Base-by-base conservation (phyloP, 2,329 filamentous ascomycete species). In the Penicillium sp. region DNA sequence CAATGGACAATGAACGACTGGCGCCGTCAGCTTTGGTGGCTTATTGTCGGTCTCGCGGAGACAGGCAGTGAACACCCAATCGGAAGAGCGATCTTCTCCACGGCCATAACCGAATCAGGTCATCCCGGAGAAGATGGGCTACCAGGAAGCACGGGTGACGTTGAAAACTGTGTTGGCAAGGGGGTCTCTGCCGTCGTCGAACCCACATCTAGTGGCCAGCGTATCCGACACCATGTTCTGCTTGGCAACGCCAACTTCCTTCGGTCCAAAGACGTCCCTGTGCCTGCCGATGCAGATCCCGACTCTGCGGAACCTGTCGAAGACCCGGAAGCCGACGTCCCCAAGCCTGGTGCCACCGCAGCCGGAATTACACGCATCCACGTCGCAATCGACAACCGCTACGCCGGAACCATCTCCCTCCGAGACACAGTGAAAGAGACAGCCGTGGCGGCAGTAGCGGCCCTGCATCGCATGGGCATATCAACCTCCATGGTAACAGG, bases 41-140 rank as follows among this genome's bases (percentile, higher is more conserved):
- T 90, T n/a, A 83, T 97, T 59, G 86, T 99, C 55, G 94, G 92
- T 44, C 86, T 97, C n/a, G 89, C 93, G 0, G 94, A 99, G 77
- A 92, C 92, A 84, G 90, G 91, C 63, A 96, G 91, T 69, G 94
- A 99, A 75, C 94, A 99, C 70, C 94, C 94, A 0, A 90, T 97
- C 55, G 94, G 92, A n/a, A 91, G 87, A 68, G 93, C 94, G 15
- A 90, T 97, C 50, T 79, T 96, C 6, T 76, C 78, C 1, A 86
- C 87, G 29, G 92, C 93, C 4, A 92, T 90, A 65, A 79, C 84
- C 2, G 85, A 93, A 70, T 85, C 97, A 9, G 86, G 86, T 4
- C 74, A 96, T 39, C 86, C 85, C 16, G 73, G 81, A 2, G 91
- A 95, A 57, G 88, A 84, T 8, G 84, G 86, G 19, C 82, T 97